Evolutionary conservation across 306 rosid genomes (phyloP).

Genomic region (Castanea crenata): DNA sequence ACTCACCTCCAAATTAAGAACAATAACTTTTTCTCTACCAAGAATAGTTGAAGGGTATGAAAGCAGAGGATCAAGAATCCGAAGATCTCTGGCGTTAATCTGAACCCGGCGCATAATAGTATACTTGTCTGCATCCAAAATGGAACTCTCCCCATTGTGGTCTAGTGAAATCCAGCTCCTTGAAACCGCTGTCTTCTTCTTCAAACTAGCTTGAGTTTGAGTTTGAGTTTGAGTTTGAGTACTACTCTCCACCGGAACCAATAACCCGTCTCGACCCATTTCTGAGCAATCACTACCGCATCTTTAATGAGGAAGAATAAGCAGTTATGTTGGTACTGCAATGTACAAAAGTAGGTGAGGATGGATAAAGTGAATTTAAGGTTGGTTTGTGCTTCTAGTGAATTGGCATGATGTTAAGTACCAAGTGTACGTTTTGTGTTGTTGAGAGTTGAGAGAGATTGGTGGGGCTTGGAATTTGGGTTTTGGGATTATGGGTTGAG

Average conservation of each 20-base stretch:
- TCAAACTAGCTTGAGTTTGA: constrained; percentile 28
- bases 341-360: not conserved
- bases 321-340: not conserved
- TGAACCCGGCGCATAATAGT: constrained; percentile 70
- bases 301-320: not conserved
- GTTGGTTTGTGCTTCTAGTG: not conserved
- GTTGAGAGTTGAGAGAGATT: not conserved
- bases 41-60: constrained; percentile 75
- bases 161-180: constrained; percentile 68
- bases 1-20: constrained; percentile 75
- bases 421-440: not conserved
- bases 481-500: not conserved
- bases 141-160: constrained; percentile 42
- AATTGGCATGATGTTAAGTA: not conserved
- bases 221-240: too few species aligned
- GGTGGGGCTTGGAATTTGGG: not conserved
- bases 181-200: constrained; percentile 56
- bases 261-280: constrained; percentile 25
- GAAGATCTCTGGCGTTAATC: constrained; percentile 78
- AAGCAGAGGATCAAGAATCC: constrained; percentile 71
- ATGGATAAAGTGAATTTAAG: too few species aligned
- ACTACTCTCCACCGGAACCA: constrained; percentile 26
- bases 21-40: constrained; percentile 78
- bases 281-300: not conserved
- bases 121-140: constrained; percentile 70